Percentiles rank a stretch among this genome's conserved stretches.
Evolutionary conservation across 345 rosid species (phyloP).

Genomic region (Syzygium oleosum): DNA sequence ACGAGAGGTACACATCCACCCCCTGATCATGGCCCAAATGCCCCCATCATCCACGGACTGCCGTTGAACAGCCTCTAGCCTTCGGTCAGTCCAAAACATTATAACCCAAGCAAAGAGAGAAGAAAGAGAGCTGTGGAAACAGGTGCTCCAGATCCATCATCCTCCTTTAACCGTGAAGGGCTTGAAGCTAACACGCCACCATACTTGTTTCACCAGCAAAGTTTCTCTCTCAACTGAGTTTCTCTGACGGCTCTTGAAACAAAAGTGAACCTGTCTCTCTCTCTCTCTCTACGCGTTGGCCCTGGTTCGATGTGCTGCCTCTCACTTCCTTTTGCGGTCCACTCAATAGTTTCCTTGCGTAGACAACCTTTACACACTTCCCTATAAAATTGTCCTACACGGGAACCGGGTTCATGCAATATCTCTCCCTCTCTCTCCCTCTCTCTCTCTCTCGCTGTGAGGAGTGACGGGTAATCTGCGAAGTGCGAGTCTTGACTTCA

Average conservation of each 20-base stretch:
- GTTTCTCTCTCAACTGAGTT: not conserved
- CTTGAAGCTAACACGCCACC: conserved; percentile 1
- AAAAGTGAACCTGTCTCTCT: not conserved
- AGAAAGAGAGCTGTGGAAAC: not conserved
- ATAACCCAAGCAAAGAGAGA: not conserved
- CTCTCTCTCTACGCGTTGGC: not conserved
- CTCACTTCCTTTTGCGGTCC: not conserved
- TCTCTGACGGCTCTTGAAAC: not conserved
- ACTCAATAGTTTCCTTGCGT: not conserved
- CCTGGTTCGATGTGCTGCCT: not conserved
- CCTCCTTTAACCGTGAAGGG: not conserved
- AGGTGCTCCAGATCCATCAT: conserved; percentile 5
- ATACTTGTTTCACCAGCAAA: conserved; percentile 1
- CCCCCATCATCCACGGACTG: not conserved
- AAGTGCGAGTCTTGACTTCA: not conserved
- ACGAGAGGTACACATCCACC: not conserved
- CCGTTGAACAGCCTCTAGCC: not conserved
- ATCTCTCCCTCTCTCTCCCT: not conserved
- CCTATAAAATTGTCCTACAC: not conserved
- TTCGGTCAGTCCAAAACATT: not conserved
- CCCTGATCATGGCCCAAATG: not conserved
- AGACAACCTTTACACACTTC: not conserved
- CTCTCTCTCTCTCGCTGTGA: not conserved
- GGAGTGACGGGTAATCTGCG: not conserved
- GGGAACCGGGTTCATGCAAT: not conserved